A percentile compares a stretch with the other conserved stretches of the same genome.
Conservation (phyloP, 805 yeast species). For the Ogataea zsoltii region DNA sequence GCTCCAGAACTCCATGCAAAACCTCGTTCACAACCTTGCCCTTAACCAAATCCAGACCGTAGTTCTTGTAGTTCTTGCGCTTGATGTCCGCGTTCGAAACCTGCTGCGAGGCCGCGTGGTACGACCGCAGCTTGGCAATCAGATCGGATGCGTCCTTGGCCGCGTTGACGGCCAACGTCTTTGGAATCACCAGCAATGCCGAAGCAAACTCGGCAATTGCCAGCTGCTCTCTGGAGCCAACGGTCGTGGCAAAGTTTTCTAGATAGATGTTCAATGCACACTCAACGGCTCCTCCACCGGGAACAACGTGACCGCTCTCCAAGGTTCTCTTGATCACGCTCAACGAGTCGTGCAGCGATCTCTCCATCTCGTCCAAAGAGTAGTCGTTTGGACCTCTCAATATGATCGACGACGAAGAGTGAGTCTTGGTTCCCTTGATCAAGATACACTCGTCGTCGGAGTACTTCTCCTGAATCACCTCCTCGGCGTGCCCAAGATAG, state of each 20-base stretch:
- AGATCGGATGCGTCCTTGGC: conserved; percentile 96
- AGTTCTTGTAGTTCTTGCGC: conserved; percentile 82
- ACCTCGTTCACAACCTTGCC: conserved; percentile 92
- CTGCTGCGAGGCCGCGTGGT: conserved; percentile 91
- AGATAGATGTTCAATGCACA: conserved; percentile 91
- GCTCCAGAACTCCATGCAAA: conserved; percentile 88
- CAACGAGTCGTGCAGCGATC: conserved; percentile 92
- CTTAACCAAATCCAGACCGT: conserved; percentile 87
- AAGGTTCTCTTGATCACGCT: conserved; percentile 94
- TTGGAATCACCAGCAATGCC: conserved; percentile 88
- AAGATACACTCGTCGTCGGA: conserved; percentile 97
- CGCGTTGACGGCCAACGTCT: conserved; percentile 94
- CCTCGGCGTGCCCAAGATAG: conserved; percentile 86
- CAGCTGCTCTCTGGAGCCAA: conserved; percentile 95
- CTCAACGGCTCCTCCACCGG: conserved; percentile 99
- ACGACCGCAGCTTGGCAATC: conserved; percentile 92
- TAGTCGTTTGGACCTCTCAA: conserved; percentile 96
- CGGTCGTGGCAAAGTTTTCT: conserved; percentile 96
- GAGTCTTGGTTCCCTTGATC: conserved; percentile 85
- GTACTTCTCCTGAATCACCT: conserved; percentile 84
- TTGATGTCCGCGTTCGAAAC: conserved; percentile 82
- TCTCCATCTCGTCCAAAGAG: conserved; percentile 96
- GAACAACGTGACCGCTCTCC: conserved; percentile 92
- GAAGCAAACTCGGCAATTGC: conserved; percentile 97
- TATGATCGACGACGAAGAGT: conserved; percentile 87